Conservation (phyloP, 2,329 filamentous ascomycete species). For the Aspergillus ibericus region DNA sequence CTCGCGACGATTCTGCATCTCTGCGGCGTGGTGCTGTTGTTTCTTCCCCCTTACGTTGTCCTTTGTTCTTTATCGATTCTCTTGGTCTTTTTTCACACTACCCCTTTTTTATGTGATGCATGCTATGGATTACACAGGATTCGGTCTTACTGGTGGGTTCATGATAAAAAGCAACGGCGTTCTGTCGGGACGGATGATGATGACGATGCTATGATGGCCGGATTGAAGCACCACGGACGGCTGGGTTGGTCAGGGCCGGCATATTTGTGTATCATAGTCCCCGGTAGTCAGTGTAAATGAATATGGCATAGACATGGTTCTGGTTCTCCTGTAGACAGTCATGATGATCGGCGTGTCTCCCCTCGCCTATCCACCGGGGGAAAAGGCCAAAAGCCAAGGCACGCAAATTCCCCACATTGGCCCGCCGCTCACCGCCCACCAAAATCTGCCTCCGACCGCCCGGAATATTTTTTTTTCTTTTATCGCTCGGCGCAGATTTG, state of each 20-base stretch:
- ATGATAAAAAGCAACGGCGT: conserved; percentile 37
- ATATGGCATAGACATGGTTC: conserved; percentile 11
- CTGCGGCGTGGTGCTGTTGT: conserved; percentile 4
- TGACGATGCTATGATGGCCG: conserved; percentile 22
- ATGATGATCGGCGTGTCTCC: no score
- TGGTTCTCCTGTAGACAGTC: no score
- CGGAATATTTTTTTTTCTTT: conserved; percentile 20
- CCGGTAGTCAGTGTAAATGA: conserved; percentile 26
- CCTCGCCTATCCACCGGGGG: background rate
- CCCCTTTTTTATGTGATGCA: conserved; percentile 20
- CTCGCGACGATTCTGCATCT: conserved; percentile 5
- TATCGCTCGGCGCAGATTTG: conserved; percentile 8
- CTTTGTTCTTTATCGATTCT: conserved; percentile 15
- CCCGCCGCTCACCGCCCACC: conserved; percentile 17
- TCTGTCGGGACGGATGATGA: conserved; percentile 24
- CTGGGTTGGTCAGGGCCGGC: conserved; percentile 21
- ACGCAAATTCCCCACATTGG: background rate
- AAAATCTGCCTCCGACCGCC: conserved; percentile 21
- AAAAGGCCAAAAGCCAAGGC: background rate
- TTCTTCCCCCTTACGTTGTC: conserved; percentile 14
- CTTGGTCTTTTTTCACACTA: conserved; percentile 2
- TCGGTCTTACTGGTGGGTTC: conserved; percentile 21
- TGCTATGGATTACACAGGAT: conserved; percentile 17
- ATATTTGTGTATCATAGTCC: conserved; percentile 26
- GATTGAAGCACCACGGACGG: conserved; percentile 9